Conservation (phyloP, 1,284 basidiomycete genomes). For the Flammula alnicola region DNA sequence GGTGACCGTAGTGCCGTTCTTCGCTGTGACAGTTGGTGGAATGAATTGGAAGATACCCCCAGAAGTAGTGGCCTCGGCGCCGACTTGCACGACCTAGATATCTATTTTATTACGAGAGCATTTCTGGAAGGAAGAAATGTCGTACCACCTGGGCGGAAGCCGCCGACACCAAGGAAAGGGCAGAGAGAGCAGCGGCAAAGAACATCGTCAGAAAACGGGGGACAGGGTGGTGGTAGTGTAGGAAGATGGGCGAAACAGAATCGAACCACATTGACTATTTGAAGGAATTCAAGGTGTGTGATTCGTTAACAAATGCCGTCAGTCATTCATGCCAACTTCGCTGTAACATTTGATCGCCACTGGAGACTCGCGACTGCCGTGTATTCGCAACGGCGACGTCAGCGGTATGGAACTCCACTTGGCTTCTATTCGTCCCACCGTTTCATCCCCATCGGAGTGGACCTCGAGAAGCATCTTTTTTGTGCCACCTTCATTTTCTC, state of each 20-base stretch:
- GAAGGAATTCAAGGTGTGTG: conserved; percentile 6
- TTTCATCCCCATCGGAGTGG: no score
- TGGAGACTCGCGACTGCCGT: no score
- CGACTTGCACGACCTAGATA: conserved; percentile 34
- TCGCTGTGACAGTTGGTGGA: conserved; percentile 46
- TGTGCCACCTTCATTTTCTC: no score
- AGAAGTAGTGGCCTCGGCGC: conserved; percentile 26
- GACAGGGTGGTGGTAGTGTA: conserved; percentile 1
- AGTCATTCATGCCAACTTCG: not conserved
- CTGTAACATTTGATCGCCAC: conserved; percentile 7
- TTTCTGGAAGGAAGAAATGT: not conserved
- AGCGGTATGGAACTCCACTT: no score
- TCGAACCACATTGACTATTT: conserved; percentile 9
- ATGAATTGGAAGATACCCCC: conserved; percentile 48
- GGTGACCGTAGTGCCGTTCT: conserved; percentile 48
- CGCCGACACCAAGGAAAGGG: conserved; percentile 17
- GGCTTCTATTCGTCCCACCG: no score
- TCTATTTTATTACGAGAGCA: not conserved
- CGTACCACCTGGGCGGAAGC: conserved; percentile 18
- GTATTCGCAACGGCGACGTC: no score
- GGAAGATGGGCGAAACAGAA: not conserved
- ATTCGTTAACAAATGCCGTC: conserved; percentile 9
- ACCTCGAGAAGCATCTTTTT: no score
- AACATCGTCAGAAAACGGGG: conserved; percentile 16
- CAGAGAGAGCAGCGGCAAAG: conserved; percentile 16